Evolutionary conservation across 2,329 filamentous ascomycete species (phyloP).

Genomic region (Fusarium subglutinans): DNA sequence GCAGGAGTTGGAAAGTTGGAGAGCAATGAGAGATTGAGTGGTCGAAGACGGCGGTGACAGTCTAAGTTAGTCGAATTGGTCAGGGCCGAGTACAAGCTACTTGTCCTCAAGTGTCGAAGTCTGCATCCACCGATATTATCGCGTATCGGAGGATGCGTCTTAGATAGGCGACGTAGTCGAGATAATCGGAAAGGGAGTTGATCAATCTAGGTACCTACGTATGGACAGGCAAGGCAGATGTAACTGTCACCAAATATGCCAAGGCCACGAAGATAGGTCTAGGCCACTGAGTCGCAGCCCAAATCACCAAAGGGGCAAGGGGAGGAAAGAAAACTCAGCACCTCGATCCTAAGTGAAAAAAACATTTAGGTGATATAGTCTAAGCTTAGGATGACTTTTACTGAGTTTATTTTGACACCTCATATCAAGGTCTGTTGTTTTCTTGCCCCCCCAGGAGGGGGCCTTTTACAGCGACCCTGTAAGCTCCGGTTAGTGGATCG

Average conservation of each 20-base stretch:
- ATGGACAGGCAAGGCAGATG: constrained; percentile 31
- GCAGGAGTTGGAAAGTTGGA: constrained; percentile 1
- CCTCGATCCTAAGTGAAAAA: too few species aligned
- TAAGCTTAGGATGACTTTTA: too few species aligned
- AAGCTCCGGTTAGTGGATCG: constrained; percentile 11
- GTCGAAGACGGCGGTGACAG: constrained; percentile 36
- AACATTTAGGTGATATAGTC: too few species aligned
- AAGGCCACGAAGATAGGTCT: constrained; percentile 37
- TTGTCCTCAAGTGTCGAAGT: constrained; percentile 24
- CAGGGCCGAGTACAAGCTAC: constrained; percentile 14
- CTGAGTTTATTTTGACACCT: too few species aligned
- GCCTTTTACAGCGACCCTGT: constrained; percentile 12
- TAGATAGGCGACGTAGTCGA: constrained; percentile 17
- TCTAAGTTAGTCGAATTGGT: constrained; percentile 14
- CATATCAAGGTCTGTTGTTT: too few species aligned
- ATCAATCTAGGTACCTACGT: constrained; percentile 9
- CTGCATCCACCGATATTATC: constrained; percentile 30
- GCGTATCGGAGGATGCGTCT: constrained; percentile 19
- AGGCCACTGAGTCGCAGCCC: constrained; percentile 16
- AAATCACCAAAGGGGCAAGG: constrained; percentile 12
- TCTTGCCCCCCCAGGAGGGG: too few species aligned
- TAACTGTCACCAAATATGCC: constrained; percentile 38
- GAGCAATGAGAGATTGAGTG: constrained; percentile 9
- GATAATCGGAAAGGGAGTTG: constrained; percentile 30
- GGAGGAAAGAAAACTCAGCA: too few species aligned